Evolutionary conservation across 176 grass and related monocot genomes (phyloP).

Genomic region (Cenchrus fungigraminus): DNA sequence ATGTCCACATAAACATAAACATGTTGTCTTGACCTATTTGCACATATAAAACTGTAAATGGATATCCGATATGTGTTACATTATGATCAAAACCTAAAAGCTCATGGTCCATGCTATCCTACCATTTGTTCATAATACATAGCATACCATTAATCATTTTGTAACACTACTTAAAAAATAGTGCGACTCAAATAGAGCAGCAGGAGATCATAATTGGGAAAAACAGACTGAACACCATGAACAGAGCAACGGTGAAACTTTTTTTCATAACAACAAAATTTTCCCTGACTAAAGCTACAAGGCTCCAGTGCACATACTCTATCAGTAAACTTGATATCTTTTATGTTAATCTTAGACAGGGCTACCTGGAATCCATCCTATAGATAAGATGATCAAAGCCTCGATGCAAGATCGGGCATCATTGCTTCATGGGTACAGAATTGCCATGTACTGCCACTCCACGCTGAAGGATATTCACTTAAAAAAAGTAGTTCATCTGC

Average conservation of each 20-base stretch:
- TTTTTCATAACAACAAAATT: background rate
- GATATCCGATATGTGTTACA: background rate
- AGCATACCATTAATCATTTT: background rate
- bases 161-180: background rate
- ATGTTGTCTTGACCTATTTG: slow-evolving; percentile 13
- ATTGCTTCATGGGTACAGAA: background rate
- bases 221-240: background rate
- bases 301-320: slow-evolving; percentile 51
- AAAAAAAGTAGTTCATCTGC: too few species aligned
- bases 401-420: background rate
- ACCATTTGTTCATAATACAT: slow-evolving; percentile 8
- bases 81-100: background rate
- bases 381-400: slow-evolving; percentile 31
- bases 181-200: background rate
- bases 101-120: background rate
- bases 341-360: slow-evolving; percentile 81
- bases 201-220: background rate
- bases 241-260: background rate
- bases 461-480: background rate
- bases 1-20: background rate
- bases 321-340: slow-evolving; percentile 83
- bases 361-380: slow-evolving; percentile 89
- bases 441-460: background rate
- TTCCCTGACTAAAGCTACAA: background rate
- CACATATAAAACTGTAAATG: background rate